phyloP scores from a whole-genome alignment of 345 rosid species.

The Linum trigynum region DNA sequence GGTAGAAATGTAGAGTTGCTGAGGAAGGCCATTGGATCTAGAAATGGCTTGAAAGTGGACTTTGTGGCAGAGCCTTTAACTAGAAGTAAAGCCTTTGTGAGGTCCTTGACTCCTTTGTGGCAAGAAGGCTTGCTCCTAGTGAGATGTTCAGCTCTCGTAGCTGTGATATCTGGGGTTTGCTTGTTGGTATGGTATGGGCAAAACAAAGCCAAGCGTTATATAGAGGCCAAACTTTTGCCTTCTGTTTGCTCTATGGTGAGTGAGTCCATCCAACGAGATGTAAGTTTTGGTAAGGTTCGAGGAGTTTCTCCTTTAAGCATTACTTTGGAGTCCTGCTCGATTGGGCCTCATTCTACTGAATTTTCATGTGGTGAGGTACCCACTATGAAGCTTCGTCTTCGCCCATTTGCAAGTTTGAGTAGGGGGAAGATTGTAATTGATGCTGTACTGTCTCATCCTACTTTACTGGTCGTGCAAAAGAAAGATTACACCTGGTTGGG shows the following conservation, averaged over 20 bases:
- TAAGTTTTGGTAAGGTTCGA: slow-evolving; percentile 72
- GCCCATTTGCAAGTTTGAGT: slow-evolving; percentile 83
- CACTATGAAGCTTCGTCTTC: slow-evolving; percentile 62
- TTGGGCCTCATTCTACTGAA: slow-evolving; percentile 72
- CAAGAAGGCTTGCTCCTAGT: slow-evolving; percentile 68
- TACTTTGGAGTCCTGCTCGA: slow-evolving; percentile 67
- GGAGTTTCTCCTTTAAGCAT: slow-evolving; percentile 76
- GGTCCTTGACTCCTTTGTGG: slow-evolving; percentile 56
- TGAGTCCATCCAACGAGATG: slow-evolving; percentile 67
- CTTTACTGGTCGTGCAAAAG: slow-evolving; percentile 63
- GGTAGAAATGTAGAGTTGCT: slow-evolving; percentile 53
- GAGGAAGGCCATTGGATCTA: slow-evolving; percentile 53
- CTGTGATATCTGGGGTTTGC: slow-evolving; percentile 75
- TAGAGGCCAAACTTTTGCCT: slow-evolving; percentile 77
- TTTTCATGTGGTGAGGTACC: slow-evolving; percentile 91
- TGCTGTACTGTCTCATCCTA: slow-evolving; percentile 70
- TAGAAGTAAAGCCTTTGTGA: slow-evolving; percentile 51
- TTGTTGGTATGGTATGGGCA: slow-evolving; percentile 89
- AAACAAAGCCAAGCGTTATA: slow-evolving; percentile 51
- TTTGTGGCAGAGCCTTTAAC: slow-evolving; percentile 53
- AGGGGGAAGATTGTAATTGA: slow-evolving; percentile 83
- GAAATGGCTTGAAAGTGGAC: slow-evolving; percentile 45
- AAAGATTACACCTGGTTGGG: slow-evolving; percentile 92
- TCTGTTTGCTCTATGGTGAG: slow-evolving; percentile 71
- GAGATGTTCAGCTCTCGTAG: slow-evolving; percentile 63